phyloP scores from a whole-genome alignment of 805 yeast genomes.

The Sugiyamaella americana region DNA sequence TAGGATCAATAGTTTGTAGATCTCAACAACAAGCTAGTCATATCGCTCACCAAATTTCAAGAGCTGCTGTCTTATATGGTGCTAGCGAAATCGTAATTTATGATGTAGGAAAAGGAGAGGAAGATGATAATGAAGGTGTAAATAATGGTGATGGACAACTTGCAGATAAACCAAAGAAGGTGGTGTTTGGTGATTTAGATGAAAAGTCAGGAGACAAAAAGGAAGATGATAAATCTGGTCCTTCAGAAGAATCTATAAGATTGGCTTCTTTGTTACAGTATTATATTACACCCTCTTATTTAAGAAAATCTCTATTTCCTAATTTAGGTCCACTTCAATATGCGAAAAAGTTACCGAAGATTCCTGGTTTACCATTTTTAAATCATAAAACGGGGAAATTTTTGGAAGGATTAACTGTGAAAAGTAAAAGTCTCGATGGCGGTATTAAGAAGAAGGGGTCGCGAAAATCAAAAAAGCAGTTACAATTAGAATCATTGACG shows the following conservation, averaged over 20 bases:
- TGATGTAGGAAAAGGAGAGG: conserved; percentile 31
- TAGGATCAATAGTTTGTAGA: conserved; percentile 48
- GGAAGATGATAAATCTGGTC: conserved; percentile 10
- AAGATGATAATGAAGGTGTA: conserved; percentile 17
- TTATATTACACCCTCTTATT: conserved; percentile 79
- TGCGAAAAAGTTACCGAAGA: conserved; percentile 65
- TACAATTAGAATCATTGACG: conserved; percentile 50
- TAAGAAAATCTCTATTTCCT: conserved; percentile 56
- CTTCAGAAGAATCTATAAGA: conserved; percentile 38
- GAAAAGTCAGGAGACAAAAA: conserved; percentile 20
- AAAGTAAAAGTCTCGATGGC: conserved; percentile 1
- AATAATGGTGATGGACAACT: conserved; percentile 9
- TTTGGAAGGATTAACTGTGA: conserved; percentile 59
- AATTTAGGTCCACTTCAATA: conserved; percentile 40
- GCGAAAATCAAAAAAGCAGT: conserved; percentile 44
- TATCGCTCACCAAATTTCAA: conserved; percentile 71
- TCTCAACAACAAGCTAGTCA: conserved; percentile 70
- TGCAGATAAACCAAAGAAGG: conserved; percentile 31
- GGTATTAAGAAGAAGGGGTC: conserved; percentile 28
- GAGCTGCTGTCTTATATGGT: conserved; percentile 60
- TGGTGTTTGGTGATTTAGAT: conserved; percentile 27
- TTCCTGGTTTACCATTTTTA: conserved; percentile 74
- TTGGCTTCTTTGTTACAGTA: conserved; percentile 69
- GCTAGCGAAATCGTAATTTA: conserved; percentile 71
- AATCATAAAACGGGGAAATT: conserved; percentile 38